These are phyloP conservation scores for Funneliformis mosseae DNA, from an alignment of 192 early-diverging fungal species.

Conservation along the genomic window DNA sequence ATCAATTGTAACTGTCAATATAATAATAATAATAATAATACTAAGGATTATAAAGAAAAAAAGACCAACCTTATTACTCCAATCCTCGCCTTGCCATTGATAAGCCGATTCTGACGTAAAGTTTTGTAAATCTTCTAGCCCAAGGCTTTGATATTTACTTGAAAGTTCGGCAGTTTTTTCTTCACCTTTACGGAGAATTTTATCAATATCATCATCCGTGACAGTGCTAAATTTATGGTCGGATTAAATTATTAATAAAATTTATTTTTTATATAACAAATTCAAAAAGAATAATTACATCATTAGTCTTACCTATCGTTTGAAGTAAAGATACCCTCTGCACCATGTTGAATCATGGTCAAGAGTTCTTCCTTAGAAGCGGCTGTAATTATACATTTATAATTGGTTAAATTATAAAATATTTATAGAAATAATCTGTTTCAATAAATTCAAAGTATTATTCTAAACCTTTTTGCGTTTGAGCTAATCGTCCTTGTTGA, in stretches of 20 bases:
- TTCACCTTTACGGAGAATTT: conserved; percentile 77
- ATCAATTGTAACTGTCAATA: too few species aligned
- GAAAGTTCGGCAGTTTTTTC: conserved; percentile 89
- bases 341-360: conserved; percentile 97
- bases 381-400: conserved; percentile 32
- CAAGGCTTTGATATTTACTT: conserved; percentile 85
- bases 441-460: background rate
- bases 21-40: background rate
- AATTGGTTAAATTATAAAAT: background rate
- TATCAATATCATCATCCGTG: conserved; percentile 84
- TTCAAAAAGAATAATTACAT: conserved; percentile 30
- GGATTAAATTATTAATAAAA: background rate
- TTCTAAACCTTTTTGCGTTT: conserved; percentile 63
- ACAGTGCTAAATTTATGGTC: conserved; percentile 52
- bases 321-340: conserved; percentile 77
- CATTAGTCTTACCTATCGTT: conserved; percentile 46
- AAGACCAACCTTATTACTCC: conserved; percentile 66
- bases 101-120: conserved; percentile 86
- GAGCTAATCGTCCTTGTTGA: conserved; percentile 87
- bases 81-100: conserved; percentile 97
- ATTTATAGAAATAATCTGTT: conserved; percentile 1
- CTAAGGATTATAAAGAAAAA: background rate
- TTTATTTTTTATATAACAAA: background rate
- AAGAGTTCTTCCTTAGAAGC: conserved; percentile 85
- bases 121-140: conserved; percentile 91